Evolutionary conservation across 108 stramenopile genomes (phyloP).

Genomic region (Cyclotella baltica): DNA sequence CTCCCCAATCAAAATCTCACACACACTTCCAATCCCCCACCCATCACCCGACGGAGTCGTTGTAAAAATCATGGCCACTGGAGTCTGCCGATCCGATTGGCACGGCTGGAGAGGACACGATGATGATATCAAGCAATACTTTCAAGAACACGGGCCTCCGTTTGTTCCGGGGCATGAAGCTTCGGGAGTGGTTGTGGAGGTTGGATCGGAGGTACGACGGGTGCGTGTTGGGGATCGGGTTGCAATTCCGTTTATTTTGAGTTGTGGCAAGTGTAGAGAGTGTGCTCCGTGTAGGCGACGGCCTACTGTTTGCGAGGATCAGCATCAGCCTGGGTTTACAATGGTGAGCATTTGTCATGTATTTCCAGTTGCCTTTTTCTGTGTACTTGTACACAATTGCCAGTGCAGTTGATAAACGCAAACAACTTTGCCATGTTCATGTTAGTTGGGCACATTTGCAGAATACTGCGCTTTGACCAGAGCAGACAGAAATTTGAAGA

Average conservation of each 20-base stretch:
- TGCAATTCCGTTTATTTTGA: constrained; percentile 79
- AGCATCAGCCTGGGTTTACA: constrained; percentile 83
- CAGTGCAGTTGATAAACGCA: not conserved
- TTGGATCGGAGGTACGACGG: constrained; percentile 40
- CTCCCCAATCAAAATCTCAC: constrained; percentile 59
- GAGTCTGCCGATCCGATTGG: constrained; percentile 83
- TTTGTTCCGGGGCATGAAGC: constrained; percentile 85
- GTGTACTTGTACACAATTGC: no score
- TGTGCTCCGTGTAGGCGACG: constrained; percentile 35
- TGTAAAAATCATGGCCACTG: constrained; percentile 77
- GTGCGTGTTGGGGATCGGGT: constrained; percentile 70
- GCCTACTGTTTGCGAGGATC: constrained; percentile 73
- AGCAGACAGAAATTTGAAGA: constrained; percentile 69
- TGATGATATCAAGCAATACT: constrained; percentile 52
- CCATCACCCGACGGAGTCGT: constrained; percentile 59
- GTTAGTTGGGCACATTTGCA: constrained; percentile 65
- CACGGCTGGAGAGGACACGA: constrained; percentile 90
- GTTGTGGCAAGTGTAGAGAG: constrained; percentile 68
- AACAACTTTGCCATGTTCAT: not conserved
- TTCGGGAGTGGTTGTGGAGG: constrained; percentile 72
- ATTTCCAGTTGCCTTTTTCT: no score
- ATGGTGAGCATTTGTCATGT: no score
- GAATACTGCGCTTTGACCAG: constrained; percentile 72
- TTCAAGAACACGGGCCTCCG: constrained; percentile 59
- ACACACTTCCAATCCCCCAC: constrained; percentile 57